Evolutionary conservation across 331 rosid genomes (phyloP).

Genomic region (Rhamnella rubrinervis): DNA sequence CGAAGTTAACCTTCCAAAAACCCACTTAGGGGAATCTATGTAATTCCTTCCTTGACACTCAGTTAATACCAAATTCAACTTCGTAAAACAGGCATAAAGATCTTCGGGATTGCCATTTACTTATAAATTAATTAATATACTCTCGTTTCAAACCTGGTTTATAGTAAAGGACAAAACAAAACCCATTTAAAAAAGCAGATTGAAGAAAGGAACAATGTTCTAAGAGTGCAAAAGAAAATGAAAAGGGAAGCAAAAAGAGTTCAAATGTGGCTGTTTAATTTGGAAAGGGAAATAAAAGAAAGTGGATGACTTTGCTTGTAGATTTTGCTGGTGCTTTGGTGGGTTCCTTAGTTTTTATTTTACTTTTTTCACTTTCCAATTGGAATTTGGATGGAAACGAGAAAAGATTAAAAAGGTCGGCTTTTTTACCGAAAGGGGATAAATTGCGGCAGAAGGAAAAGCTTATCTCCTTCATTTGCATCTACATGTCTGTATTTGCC

Average conservation of each 20-base stretch:
- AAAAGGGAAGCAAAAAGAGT: constrained; percentile 26
- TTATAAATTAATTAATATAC: neutral
- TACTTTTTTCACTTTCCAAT: neutral
- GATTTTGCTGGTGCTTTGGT: constrained; percentile 12
- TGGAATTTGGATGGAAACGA: neutral
- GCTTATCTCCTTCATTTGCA: too few relatives aligned
- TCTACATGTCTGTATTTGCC: too few relatives aligned
- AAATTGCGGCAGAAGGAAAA: neutral
- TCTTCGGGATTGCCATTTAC: constrained; percentile 29
- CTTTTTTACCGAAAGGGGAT: neutral
- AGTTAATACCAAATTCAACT: constrained; percentile 60
- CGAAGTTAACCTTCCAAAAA: constrained; percentile 29
- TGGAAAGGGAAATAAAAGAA: constrained; percentile 18
- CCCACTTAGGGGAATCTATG: constrained; percentile 40
- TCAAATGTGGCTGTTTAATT: constrained; percentile 21
- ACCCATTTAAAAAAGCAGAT: constrained; percentile 23
- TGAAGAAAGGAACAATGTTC: constrained; percentile 49
- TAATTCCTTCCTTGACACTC: constrained; percentile 51
- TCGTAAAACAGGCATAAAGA: constrained; percentile 43
- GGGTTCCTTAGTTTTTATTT: neutral
- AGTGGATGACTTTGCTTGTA: constrained; percentile 31
- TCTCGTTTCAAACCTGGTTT: constrained; percentile 20
- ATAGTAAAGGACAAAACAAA: constrained; percentile 19
- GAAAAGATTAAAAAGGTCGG: neutral
- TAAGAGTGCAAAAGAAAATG: constrained; percentile 16